Conservation (phyloP, 2,329 filamentous ascomycete species). For the Fusarium secorum region DNA sequence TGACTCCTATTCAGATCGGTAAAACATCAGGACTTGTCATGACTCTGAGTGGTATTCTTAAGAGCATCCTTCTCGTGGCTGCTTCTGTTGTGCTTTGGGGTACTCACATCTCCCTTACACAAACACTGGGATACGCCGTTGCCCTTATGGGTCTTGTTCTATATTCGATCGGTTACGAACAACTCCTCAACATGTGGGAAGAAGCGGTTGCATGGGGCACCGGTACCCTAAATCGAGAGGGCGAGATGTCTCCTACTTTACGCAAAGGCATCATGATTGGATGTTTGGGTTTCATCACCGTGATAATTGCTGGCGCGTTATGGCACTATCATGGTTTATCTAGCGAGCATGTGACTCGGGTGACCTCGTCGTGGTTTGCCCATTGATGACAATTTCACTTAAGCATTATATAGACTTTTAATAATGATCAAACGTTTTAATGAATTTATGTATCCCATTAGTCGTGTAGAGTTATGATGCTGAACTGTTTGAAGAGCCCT, state of each 20-base stretch:
- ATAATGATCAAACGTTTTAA: slow-evolving; percentile 29
- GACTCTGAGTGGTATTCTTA: slow-evolving; percentile 85
- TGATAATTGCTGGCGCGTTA: slow-evolving; percentile 41
- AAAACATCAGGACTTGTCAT: slow-evolving; percentile 88
- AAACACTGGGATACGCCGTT: slow-evolving; percentile 80
- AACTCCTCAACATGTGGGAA: slow-evolving; percentile 40
- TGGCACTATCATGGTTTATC: slow-evolving; percentile 37
- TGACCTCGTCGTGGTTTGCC: slow-evolving; percentile 37
- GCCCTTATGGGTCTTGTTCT: slow-evolving; percentile 63
- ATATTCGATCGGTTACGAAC: slow-evolving; percentile 56
- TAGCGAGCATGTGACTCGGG: slow-evolving; percentile 19
- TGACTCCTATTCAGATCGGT: slow-evolving; percentile 69
- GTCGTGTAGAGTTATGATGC: neutral
- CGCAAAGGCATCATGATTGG: slow-evolving; percentile 37
- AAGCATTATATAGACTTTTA: slow-evolving; percentile 30
- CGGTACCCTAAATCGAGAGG: slow-evolving; percentile 33
- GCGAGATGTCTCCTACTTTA: slow-evolving; percentile 31
- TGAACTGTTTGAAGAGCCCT: neutral
- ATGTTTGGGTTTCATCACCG: slow-evolving; percentile 38
- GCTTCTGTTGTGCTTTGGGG: slow-evolving; percentile 81
- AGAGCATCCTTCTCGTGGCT: slow-evolving; percentile 83
- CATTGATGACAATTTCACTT: slow-evolving; percentile 24
- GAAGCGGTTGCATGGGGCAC: slow-evolving; percentile 38
- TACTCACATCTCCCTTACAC: slow-evolving; percentile 73
- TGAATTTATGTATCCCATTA: neutral